Conservation (phyloP, 2,329 filamentous ascomycete species). For the Epichloe elymi region DNA sequence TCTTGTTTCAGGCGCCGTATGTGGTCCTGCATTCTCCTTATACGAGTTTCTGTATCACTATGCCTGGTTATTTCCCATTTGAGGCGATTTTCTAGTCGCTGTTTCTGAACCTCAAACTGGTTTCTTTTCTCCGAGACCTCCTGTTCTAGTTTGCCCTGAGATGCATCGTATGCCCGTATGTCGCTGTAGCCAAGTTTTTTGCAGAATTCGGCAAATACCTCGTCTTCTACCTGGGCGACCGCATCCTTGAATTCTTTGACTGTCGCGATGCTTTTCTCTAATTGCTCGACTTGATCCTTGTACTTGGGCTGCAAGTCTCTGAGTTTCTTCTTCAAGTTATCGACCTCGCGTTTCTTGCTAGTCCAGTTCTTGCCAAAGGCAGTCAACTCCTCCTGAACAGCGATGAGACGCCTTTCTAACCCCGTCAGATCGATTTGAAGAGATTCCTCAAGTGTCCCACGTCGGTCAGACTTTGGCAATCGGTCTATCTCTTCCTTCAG, state of each 20-base stretch:
- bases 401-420: constrained; percentile 62
- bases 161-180: constrained; percentile 85
- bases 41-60: constrained; percentile 50
- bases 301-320: constrained; percentile 67
- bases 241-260: constrained; percentile 43
- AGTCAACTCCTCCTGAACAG: constrained; percentile 61
- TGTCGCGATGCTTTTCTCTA: constrained; percentile 43
- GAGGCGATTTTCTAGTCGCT: constrained; percentile 52
- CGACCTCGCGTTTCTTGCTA: constrained; percentile 72
- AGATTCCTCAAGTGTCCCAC: constrained; percentile 64
- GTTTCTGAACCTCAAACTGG: constrained; percentile 74
- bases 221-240: constrained; percentile 73
- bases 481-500: constrained; percentile 65
- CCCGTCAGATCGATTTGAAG: constrained; percentile 68
- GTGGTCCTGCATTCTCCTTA: constrained; percentile 54
- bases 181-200: constrained; percentile 72
- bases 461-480: constrained; percentile 66
- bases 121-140: constrained; percentile 78
- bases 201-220: constrained; percentile 79
- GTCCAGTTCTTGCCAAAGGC: constrained; percentile 70
- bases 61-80: constrained; percentile 42
- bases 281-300: constrained; percentile 53
- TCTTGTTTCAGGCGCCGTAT: constrained; percentile 55
- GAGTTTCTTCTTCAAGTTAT: constrained; percentile 60
- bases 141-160: constrained; percentile 84